These are phyloP conservation scores for Trichaptum fuscoviolaceum DNA, from an alignment of 768 basidiomycete species.

Conservation along the genomic window DNA sequence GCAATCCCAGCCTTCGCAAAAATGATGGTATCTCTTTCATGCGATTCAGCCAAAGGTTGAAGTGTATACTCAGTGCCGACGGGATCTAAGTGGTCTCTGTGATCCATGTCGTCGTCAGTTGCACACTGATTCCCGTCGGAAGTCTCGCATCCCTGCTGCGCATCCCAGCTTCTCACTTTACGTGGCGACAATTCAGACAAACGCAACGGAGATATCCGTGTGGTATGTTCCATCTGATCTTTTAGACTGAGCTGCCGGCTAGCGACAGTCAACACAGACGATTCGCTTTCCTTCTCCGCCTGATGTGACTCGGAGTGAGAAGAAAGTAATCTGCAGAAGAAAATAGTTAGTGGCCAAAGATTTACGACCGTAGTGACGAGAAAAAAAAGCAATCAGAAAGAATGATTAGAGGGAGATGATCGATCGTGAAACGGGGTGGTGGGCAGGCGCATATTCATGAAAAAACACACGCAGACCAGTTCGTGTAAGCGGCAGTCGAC, in stretches of 20 bases:
- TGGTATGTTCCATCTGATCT: not conserved
- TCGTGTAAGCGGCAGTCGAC: not conserved
- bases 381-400: not conserved
- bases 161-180: not conserved
- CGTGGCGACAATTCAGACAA: not conserved
- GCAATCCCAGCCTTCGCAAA: not conserved
- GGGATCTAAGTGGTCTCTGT: not conserved
- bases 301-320: not conserved
- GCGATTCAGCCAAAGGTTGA: not conserved
- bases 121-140: not conserved
- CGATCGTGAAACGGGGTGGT: not conserved
- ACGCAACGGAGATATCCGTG: not conserved
- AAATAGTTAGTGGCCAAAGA: not conserved
- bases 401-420: not conserved
- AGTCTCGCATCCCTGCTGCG: not conserved
- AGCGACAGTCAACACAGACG: not conserved
- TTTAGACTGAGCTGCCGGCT: not conserved
- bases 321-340: not conserved
- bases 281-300: not conserved
- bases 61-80: not conserved
- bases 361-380: not conserved
- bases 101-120: not conserved
- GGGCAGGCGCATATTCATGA: not conserved
- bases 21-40: not conserved
- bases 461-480: not conserved